Base-by-base conservation (phyloP, 2,329 filamentous ascomycete genomes). In the Calonectria montana region DNA sequence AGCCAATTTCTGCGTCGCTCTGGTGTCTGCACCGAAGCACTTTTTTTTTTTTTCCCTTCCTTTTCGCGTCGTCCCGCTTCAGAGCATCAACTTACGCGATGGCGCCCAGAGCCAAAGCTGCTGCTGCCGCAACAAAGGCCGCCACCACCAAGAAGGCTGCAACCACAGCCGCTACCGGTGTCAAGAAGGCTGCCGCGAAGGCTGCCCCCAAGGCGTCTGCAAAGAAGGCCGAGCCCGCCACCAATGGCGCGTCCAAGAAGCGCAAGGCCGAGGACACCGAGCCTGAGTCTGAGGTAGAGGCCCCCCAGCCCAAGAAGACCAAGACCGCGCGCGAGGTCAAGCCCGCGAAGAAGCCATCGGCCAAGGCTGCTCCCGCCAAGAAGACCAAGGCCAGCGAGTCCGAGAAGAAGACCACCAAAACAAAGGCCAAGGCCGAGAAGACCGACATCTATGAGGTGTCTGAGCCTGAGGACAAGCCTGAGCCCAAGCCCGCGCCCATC, bases 361-460 rank as follows among this genome's bases (percentile, higher is more conserved):
- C 72, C 43, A 71, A 67, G 69, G 53, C 78, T 25, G 65, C 75
- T 15, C 78, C 80, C 64, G 75, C 72, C 2, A 73, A 74, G 55
- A 77, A 77, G 71, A 68, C 76, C 15, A 75, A 76, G 41, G 75
- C 75, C 43, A 43, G 72, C 16, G 73, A 75, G 67, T 47, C 72
- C 27, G 76, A 70, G 47, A 76, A 79, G 66, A 80, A 78, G 75
- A 75, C 74, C 25, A 70, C 75, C 41, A 65, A 80, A 23, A 71
- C 76, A 43, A 72, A 80, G 80, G 80, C 78, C 88, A 84, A 92
- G 75, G 91, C 73, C 25, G 75, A 77, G 8, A 73, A 73, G 55
- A 61, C 72, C 16, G 66, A 73, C 69, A 69, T 91, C 16, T 83
- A 95, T 67, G 73, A 69, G 25, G 71, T 71, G 15, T 63, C 75